phyloP scores from a whole-genome alignment of 2,329 filamentous ascomycete genomes.

The Ophiocordyceps camponoti-rufipedis region DNA sequence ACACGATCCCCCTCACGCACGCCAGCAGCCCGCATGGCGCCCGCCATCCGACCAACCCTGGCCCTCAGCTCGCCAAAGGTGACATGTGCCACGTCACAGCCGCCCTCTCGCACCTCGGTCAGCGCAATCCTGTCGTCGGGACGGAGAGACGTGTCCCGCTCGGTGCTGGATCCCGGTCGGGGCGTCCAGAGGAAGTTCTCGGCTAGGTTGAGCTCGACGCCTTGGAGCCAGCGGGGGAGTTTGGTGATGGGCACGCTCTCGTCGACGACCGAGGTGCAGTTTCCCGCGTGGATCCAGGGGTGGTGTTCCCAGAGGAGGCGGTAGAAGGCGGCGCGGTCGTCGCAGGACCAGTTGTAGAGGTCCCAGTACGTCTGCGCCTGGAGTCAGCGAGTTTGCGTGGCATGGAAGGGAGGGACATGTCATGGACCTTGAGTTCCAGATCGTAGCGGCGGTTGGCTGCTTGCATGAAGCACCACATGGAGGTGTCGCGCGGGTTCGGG shows the following conservation, averaged over 20 bases:
- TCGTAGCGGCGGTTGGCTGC: slow-evolving; percentile 38
- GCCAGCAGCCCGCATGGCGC: slow-evolving; percentile 48
- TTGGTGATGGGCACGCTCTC: slow-evolving; percentile 49
- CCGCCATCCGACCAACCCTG: slow-evolving; percentile 38
- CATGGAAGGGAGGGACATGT: background rate
- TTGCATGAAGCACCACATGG: slow-evolving; percentile 51
- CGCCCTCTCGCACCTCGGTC: slow-evolving; percentile 56
- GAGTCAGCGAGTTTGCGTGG: background rate
- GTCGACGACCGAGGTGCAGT: slow-evolving; percentile 44
- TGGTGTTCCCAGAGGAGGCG: slow-evolving; percentile 40
- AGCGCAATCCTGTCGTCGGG: slow-evolving; percentile 53
- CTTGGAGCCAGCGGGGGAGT: slow-evolving; percentile 62
- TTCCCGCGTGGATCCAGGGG: slow-evolving; percentile 44
- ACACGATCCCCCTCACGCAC: slow-evolving; percentile 56
- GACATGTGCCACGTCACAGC: slow-evolving; percentile 32
- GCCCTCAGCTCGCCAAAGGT: slow-evolving; percentile 50
- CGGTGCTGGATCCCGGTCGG: slow-evolving; percentile 18
- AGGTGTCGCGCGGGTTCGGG: slow-evolving; percentile 38
- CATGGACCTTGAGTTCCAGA: slow-evolving; percentile 31
- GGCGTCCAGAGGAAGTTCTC: slow-evolving; percentile 59
- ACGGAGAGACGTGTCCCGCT: slow-evolving; percentile 39
- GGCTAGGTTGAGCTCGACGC: slow-evolving; percentile 56
- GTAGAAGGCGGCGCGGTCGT: slow-evolving; percentile 46
- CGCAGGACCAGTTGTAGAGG: slow-evolving; percentile 51
- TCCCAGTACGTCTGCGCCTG: slow-evolving; percentile 42